phyloP scores from a whole-genome alignment of 177 flowering plant species.

The Vitis hybrid region DNA sequence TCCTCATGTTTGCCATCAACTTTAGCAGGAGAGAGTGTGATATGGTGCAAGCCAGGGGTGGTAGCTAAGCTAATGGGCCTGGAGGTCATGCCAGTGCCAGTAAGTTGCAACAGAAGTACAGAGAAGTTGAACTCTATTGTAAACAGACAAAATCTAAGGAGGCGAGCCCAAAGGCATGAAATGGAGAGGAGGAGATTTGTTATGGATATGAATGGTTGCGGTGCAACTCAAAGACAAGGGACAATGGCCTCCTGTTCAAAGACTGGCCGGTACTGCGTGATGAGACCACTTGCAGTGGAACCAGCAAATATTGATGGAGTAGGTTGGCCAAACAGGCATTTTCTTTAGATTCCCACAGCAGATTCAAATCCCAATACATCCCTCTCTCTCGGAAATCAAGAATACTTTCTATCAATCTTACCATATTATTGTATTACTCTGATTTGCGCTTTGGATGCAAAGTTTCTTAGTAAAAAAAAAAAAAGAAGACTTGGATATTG shows the following conservation, averaged over 20 bases:
- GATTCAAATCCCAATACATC: too few relatives aligned
- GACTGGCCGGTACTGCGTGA: slow-evolving; percentile 4
- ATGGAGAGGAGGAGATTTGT: slow-evolving; percentile 28
- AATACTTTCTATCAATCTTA: too few relatives aligned
- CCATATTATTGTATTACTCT: too few relatives aligned
- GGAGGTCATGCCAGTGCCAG: slow-evolving; percentile 75
- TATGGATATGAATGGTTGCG: background rate
- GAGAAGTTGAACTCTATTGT: slow-evolving; percentile 20
- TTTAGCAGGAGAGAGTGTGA: slow-evolving; percentile 55
- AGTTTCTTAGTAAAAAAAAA: too few relatives aligned
- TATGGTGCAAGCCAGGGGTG: slow-evolving; percentile 90
- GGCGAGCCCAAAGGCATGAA: slow-evolving; percentile 36
- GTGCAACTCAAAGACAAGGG: background rate
- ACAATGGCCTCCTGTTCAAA: slow-evolving; percentile 17
- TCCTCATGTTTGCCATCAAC: slow-evolving; percentile 25
- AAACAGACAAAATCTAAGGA: slow-evolving; percentile 42
- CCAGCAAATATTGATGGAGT: background rate
- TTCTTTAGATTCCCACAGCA: too few relatives aligned
- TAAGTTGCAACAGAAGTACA: slow-evolving; percentile 18
- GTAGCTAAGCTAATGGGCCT: slow-evolving; percentile 91
- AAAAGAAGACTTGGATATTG: too few relatives aligned
- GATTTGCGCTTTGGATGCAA: too few relatives aligned
- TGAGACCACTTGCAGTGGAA: slow-evolving; percentile 8
- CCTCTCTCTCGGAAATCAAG: too few relatives aligned
- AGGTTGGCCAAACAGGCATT: too few relatives aligned